Percentiles rank a stretch among this genome's conserved stretches.
Evolutionary conservation across 2,329 filamentous ascomycete genomes (phyloP).

Genomic region (Aspergillus hiratsukae): DNA sequence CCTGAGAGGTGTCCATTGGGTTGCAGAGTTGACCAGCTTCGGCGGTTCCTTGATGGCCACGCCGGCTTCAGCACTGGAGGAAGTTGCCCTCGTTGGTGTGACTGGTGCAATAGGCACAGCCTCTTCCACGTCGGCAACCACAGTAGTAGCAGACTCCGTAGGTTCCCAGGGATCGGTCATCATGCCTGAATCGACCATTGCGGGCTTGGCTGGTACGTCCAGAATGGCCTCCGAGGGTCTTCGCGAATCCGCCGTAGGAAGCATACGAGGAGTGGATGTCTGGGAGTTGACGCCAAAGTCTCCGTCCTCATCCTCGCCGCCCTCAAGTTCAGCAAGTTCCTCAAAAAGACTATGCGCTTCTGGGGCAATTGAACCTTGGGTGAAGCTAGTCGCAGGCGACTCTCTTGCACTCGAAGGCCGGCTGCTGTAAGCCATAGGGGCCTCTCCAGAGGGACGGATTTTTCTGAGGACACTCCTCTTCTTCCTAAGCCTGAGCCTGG

Average conservation of each 20-base stretch:
- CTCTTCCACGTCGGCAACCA: constrained; percentile 17
- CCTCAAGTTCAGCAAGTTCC: constrained; percentile 76
- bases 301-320: constrained; percentile 63
- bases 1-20: constrained; percentile 41
- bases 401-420: constrained; percentile 42
- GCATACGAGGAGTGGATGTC: constrained; percentile 38
- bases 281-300: constrained; percentile 45
- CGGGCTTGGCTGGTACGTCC: constrained; percentile 20
- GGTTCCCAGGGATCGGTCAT: constrained; percentile 60
- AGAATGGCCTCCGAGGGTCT: constrained; percentile 28
- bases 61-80: constrained; percentile 14
- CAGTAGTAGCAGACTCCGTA: constrained; percentile 16
- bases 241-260: constrained; percentile 24
- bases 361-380: constrained; percentile 43
- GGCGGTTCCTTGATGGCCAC: constrained; percentile 17
- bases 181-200: constrained; percentile 57
- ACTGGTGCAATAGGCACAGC: constrained; percentile 15
- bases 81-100: constrained; percentile 16
- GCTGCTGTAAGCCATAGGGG: constrained; percentile 36
- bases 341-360: constrained; percentile 79
- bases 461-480: constrained; percentile 61
- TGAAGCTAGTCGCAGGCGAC: constrained; percentile 51
- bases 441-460: constrained; percentile 48
- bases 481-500: constrained; percentile 67
- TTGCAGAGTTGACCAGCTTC: constrained; percentile 35